phyloP scores from a whole-genome alignment of 352 stramenopile genomes.

The Phytophthora aleatoria region DNA sequence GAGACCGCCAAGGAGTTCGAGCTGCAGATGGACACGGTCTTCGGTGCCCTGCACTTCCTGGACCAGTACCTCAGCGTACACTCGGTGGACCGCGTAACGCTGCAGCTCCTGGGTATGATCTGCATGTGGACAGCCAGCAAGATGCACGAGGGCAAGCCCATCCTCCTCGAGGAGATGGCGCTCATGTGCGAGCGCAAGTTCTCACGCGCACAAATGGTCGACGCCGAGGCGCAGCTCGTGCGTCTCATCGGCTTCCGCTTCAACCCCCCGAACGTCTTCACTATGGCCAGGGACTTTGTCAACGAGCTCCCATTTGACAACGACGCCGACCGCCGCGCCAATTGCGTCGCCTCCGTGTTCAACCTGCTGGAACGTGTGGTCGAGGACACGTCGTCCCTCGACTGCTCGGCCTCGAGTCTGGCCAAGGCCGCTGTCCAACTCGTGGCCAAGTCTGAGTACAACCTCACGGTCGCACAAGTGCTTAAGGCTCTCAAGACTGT shows the following conservation, averaged over 20 bases:
- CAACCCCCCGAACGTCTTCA: conserved; percentile 66
- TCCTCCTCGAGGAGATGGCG: conserved; percentile 74
- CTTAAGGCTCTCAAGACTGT: conserved; percentile 28
- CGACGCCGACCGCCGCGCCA: conserved; percentile 23
- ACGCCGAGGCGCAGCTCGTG: conserved; percentile 62
- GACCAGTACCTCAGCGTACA: conserved; percentile 69
- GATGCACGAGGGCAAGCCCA: conserved; percentile 73
- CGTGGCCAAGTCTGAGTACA: conserved; percentile 44
- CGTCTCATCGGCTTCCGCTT: conserved; percentile 66
- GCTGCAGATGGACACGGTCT: conserved; percentile 66
- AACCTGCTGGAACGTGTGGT: conserved; percentile 45
- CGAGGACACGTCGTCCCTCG: conserved; percentile 38
- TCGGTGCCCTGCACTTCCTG: conserved; percentile 67
- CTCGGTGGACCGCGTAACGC: conserved; percentile 73
- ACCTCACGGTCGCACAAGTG: conserved; percentile 29
- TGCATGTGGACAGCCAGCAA: conserved; percentile 78
- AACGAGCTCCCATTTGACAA: conserved; percentile 37
- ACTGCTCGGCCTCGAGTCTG: conserved; percentile 48
- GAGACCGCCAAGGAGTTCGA: conserved; percentile 78
- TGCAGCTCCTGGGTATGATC: conserved; percentile 78
- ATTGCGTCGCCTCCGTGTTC: conserved; percentile 45
- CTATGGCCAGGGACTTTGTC: conserved; percentile 68
- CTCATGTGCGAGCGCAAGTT: conserved; percentile 82
- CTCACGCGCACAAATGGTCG: conserved; percentile 58
- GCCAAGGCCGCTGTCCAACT: conserved; percentile 55